Evolutionary conservation across 2,329 filamentous ascomycete species (phyloP), one percentile per base, ranked within the genome.

Genomic region (Monilinia laxa): DNA sequence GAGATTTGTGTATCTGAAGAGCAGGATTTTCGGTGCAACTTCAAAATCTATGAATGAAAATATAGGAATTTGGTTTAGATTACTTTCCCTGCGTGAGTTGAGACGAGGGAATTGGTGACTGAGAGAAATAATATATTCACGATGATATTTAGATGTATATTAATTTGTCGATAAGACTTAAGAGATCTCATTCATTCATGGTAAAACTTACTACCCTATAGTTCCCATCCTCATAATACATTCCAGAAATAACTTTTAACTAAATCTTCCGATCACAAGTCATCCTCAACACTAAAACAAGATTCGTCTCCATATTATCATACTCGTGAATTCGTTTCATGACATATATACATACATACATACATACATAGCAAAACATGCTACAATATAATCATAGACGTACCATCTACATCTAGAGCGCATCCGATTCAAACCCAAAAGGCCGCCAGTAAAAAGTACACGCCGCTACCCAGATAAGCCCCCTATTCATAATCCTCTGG

Each of bases 261-360:
- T 40, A 51, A 23, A 11, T 51, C 20, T n/a, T n/a, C n/a, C 23
- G 3, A 47, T 45, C 23, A n/a, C 3, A 18, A 2, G 23, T 11
- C 9, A 23, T 59, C 25, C 20, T n/a, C 6, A 11, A 4, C 18
- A 2, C 11, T 4, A 20, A 10, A 62, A 12, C 20, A 4, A 38
- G 10, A 2, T 23, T 55, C 31, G 18, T 51, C 31, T 40, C 16
- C 3, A 25, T 38, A 51, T 62, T 38, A n/a, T 51, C n/a, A 38
- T 51, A 38, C 45, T 51, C 58, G 14, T 62, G 38, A 62, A 38
- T 25, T 51, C 58, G 11, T 62, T 40, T 23, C n/a, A 18, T 51
- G 31, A 25, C n/a, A 51, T 38, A 35, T 35, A 35, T 25, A 49
- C 20, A 25, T 38, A 49, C n/a, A 49, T 60, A 35, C 45, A 12